phyloP scores from a whole-genome alignment of 2,329 filamentous ascomycete genomes.

The Talaromyces albobiverticillius region DNA sequence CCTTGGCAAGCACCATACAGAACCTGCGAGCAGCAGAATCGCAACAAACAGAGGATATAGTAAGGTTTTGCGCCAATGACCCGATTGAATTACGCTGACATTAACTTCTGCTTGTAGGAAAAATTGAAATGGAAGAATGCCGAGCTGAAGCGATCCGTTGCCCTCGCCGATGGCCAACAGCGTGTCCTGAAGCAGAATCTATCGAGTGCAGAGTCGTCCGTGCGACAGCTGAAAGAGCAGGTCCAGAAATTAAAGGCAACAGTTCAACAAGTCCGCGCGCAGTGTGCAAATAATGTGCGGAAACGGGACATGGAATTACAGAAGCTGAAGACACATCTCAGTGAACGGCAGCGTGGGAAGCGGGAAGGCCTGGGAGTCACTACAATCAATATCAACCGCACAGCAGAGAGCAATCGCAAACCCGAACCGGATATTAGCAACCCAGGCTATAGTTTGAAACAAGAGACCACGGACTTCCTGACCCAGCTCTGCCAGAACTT shows the following conservation, averaged over 20 bases:
- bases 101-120: constrained; percentile 34
- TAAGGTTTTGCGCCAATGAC: constrained; percentile 36
- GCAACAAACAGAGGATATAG: constrained; percentile 68
- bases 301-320: constrained; percentile 89
- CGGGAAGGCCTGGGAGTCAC: constrained; percentile 52
- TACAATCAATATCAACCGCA: constrained; percentile 47
- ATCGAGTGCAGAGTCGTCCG: constrained; percentile 68
- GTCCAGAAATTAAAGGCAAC: constrained; percentile 73
- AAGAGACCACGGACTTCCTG: constrained; percentile 88
- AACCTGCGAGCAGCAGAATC: constrained; percentile 71
- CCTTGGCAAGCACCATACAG: constrained; percentile 73
- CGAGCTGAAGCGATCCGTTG: constrained; percentile 57
- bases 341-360: constrained; percentile 62
- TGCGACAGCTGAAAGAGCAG: constrained; percentile 79
- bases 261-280: constrained; percentile 76
- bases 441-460: constrained; percentile 67
- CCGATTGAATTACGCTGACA: constrained; percentile 11
- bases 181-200: constrained; percentile 67
- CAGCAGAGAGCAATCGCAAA: constrained; percentile 32
- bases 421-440: constrained; percentile 47
- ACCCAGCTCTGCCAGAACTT: constrained; percentile 78
- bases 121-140: constrained; percentile 54
- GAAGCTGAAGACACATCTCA: constrained; percentile 80
- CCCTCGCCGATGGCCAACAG: constrained; percentile 66
- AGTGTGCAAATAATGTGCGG: constrained; percentile 86